Base-by-base conservation (phyloP, 768 basidiomycete species). In the Pleurotus cornucopiae region DNA sequence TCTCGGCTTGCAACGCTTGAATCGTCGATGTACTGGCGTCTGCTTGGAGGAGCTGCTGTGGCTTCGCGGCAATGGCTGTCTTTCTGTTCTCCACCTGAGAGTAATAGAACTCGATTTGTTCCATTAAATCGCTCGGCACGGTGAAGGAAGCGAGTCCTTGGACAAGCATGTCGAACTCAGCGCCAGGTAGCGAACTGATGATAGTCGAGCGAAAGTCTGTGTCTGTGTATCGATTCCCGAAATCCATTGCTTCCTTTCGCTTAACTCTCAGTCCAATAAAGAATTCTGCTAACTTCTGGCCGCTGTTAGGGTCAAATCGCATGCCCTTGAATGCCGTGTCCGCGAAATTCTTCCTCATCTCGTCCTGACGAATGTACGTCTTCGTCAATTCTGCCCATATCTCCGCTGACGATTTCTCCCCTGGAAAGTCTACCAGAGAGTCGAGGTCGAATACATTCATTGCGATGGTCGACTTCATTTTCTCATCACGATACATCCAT, bases 151-250 rank as follows among this genome's bases (percentile, higher is more conserved):
- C 56, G 0, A 68, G 52, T 14, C 58, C 60, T 0, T 56, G 43
- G 11, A 67, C 53, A 5, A 66, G 46, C 21, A 30, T 45, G 37
- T 66, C 57, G 61, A 64, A 69, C 6, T 63, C 62, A 21, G 60
- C 23, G 11, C 47, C 45, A 7, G 65, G 63, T 1, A 68, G 56
- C 4, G 63, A 64, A 1, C 53, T 23, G 7, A 68, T 49, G 21
- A 66, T 48, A 26, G 65, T 64, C n/a, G 52, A 30, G 2, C 61
- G 40, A 39, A 66, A 68, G 2, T 55, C 53, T 2, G 13, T n/a
- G 39, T 68, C 62, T 11, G 2, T 13, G 37, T 16, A 66, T 58
- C 0, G 40, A 38, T 1, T 20, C 20, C 20, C 20, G 20, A 20
- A 20, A 20, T 20, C 20, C 20, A 20, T 20, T 20, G 20, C 20